These are phyloP conservation scores for Cyclotella kingstonii DNA, from an alignment of 108 stramenopile species.

Conservation along the genomic window DNA sequence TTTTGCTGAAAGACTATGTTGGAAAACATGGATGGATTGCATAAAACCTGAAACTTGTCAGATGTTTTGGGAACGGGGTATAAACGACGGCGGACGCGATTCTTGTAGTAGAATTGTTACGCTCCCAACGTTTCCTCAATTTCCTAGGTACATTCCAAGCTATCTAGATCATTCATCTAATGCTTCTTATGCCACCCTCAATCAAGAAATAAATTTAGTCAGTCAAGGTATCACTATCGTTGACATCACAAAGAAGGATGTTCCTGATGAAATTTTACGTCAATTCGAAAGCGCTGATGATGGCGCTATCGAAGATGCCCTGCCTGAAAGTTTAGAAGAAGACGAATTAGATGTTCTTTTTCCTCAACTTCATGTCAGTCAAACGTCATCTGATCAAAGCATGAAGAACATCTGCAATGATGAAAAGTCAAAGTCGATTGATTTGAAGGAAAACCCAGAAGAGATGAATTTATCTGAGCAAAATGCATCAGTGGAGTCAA, in stretches of 20 bases:
- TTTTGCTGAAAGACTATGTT: conserved; percentile 70
- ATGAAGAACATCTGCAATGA: too few relatives aligned
- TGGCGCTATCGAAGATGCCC: conserved; percentile 2
- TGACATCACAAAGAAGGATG: conserved; percentile 85
- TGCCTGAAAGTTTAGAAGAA: conserved; percentile 22
- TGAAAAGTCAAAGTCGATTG: too few relatives aligned
- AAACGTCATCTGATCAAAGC: not conserved
- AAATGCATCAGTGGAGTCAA: too few relatives aligned
- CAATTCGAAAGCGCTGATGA: conserved; percentile 31
- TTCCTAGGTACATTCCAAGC: conserved; percentile 76
- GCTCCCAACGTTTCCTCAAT: conserved; percentile 76
- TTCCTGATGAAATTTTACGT: conserved; percentile 50
- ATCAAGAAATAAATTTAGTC: conserved; percentile 50
- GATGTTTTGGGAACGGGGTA: conserved; percentile 67
- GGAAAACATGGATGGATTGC: conserved; percentile 71
- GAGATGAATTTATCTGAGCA: too few relatives aligned
- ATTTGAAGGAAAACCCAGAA: too few relatives aligned
- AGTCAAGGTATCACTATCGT: conserved; percentile 72
- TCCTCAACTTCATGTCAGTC: conserved; percentile 12
- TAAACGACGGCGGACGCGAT: conserved; percentile 79
- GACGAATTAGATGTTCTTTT: conserved; percentile 30
- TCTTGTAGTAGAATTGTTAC: conserved; percentile 66
- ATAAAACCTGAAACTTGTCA: conserved; percentile 33
- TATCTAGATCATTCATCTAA: conserved; percentile 75
- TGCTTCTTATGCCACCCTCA: conserved; percentile 10